These are phyloP conservation scores for Chlamydomonas asymmetrica DNA, from an alignment of 139 green algal genomes.

Conservation along the genomic window DNA sequence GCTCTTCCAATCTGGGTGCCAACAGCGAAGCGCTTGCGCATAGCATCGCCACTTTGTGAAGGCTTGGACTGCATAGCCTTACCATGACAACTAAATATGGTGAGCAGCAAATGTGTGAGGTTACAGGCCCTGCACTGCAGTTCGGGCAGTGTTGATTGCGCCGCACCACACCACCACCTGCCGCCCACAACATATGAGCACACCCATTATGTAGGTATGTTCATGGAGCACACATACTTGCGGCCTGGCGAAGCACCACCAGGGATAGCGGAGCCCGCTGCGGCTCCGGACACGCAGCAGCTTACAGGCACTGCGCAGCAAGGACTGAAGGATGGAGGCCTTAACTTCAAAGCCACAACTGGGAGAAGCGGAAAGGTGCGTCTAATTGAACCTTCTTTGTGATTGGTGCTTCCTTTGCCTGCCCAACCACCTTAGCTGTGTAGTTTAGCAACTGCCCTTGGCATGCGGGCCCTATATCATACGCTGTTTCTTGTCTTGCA, in stretches of 20 bases:
- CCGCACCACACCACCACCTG: too few species aligned
- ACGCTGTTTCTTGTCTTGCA: conserved; percentile 10
- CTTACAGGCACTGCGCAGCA: neutral
- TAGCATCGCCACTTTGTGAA: too few species aligned
- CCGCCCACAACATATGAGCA: too few species aligned
- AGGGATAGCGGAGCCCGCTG: neutral
- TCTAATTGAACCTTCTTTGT: neutral
- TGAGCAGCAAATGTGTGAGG: too few species aligned
- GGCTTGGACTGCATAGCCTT: too few species aligned
- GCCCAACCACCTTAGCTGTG: neutral
- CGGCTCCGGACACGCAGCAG: neutral
- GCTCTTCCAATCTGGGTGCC: too few species aligned
- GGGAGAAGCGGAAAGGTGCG: conserved; percentile 43
- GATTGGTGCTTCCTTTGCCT: neutral
- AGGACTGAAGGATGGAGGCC: conserved; percentile 33
- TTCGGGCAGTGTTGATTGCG: too few species aligned
- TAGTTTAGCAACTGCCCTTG: neutral
- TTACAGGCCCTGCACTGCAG: too few species aligned
- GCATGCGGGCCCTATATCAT: neutral
- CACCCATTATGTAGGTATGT: too few species aligned
- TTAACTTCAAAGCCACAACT: conserved; percentile 44
- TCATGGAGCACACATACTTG: conserved; percentile 40
- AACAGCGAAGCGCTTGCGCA: too few species aligned
- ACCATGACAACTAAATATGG: conserved; percentile 48
- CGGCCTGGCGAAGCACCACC: neutral